Percentiles rank a stretch among this genome's conserved stretches.
Conservation (phyloP, 2,329 filamentous ascomycete species). For the Sclerotinia nivalis region DNA sequence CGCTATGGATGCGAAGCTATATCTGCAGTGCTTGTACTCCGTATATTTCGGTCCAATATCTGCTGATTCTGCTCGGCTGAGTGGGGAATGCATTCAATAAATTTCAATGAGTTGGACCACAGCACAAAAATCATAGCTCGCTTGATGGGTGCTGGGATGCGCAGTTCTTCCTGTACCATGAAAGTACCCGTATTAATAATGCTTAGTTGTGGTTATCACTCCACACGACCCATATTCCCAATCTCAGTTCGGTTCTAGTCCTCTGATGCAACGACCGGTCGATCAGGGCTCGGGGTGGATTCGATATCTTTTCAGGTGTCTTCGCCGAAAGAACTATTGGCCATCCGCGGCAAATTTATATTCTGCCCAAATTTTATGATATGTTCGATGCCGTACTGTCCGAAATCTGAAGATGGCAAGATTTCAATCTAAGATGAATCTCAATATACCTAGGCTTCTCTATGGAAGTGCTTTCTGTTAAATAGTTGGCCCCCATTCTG, state of each 20-base stretch:
- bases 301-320: background rate
- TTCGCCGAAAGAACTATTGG: slow-evolving; percentile 1
- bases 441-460: background rate
- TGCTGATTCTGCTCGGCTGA: background rate
- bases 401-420: background rate
- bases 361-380: background rate
- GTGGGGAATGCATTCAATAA: background rate
- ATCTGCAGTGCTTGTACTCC: background rate
- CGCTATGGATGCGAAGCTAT: too few relatives aligned
- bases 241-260: background rate
- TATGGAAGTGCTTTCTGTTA: background rate
- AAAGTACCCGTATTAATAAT: background rate
- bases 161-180: background rate
- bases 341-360: background rate
- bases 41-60: background rate
- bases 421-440: background rate
- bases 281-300: slow-evolving; percentile 1
- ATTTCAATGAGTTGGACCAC: background rate
- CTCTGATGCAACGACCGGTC: background rate
- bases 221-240: background rate
- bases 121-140: background rate
- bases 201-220: background rate
- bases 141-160: too few relatives aligned
- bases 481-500: background rate
- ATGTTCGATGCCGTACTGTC: background rate